Evolutionary conservation across 192 early-diverging fungal species (phyloP).

Genomic region (Paraglomus occultum): DNA sequence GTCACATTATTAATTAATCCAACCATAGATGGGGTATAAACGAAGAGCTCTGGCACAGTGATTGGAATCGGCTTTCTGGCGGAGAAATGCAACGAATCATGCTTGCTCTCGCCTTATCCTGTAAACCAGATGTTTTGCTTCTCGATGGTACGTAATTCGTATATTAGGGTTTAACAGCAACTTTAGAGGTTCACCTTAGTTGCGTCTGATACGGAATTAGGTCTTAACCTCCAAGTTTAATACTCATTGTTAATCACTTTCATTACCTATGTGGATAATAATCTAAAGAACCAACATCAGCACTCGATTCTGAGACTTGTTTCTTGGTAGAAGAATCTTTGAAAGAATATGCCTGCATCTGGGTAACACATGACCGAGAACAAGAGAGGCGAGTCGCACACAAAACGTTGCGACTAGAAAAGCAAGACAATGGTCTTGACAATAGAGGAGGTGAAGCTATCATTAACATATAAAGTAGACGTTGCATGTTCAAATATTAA

Average conservation of each 20-base stretch:
- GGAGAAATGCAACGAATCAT: slow-evolving; percentile 84
- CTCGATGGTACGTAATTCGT: slow-evolving; percentile 67
- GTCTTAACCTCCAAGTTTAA: not conserved
- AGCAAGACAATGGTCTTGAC: not conserved
- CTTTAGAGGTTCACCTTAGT: not conserved
- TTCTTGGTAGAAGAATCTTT: slow-evolving; percentile 72
- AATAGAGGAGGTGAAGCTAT: no score
- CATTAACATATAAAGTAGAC: no score
- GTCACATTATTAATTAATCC: slow-evolving; percentile 29
- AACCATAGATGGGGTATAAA: slow-evolving; percentile 68
- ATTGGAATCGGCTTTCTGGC: slow-evolving; percentile 77
- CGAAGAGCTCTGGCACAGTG: slow-evolving; percentile 66
- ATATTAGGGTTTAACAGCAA: not conserved
- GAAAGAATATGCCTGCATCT: slow-evolving; percentile 61
- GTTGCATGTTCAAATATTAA: no score
- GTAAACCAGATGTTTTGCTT: slow-evolving; percentile 71
- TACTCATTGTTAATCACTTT: not conserved
- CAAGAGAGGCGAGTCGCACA: slow-evolving; percentile 64
- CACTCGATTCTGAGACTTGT: slow-evolving; percentile 71
- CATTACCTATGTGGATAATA: not conserved
- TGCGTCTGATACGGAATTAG: not conserved
- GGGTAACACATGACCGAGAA: slow-evolving; percentile 76
- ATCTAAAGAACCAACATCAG: slow-evolving; percentile 76
- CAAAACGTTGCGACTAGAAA: not conserved
- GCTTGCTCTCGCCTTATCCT: slow-evolving; percentile 76